Evolutionary conservation across 495 filamentous ascomycete genomes (phyloP).

Genomic region (Penicillium paxilli): DNA sequence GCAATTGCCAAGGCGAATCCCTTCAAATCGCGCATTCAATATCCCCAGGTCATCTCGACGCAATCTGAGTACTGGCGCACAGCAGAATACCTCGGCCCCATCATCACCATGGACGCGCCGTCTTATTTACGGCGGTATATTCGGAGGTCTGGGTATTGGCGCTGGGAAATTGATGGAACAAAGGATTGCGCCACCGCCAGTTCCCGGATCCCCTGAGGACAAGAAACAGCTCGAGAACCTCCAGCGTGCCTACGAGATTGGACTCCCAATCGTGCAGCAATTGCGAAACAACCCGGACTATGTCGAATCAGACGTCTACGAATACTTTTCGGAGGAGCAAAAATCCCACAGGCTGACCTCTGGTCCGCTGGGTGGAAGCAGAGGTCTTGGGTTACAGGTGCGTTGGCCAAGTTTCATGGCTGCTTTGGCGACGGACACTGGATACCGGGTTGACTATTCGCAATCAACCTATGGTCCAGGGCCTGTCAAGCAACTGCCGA

Average conservation of each 20-base stretch:
- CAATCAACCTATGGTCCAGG: background rate
- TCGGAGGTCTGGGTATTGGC: constrained; percentile 32
- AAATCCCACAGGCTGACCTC: constrained; percentile 38
- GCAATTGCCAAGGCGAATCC: constrained; percentile 22
- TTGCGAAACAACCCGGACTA: constrained; percentile 55
- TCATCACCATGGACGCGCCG: constrained; percentile 39
- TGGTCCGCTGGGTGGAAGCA: constrained; percentile 40
- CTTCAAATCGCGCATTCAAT: background rate
- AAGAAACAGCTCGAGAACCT: constrained; percentile 22
- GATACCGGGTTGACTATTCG: background rate
- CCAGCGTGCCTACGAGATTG: constrained; percentile 27
- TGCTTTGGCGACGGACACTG: background rate
- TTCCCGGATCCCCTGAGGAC: constrained; percentile 36
- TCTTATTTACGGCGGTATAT: constrained; percentile 36
- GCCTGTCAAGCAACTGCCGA: constrained; percentile 8
- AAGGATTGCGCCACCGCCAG: constrained; percentile 27
- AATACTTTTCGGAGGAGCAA: constrained; percentile 40
- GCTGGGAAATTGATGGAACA: constrained; percentile 28
- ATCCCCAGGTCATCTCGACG: constrained; percentile 13
- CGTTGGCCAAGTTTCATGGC: constrained; percentile 11
- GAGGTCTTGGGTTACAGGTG: constrained; percentile 46
- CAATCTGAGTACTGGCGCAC: constrained; percentile 24
- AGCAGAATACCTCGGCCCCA: constrained; percentile 16
- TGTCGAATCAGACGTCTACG: constrained; percentile 56
- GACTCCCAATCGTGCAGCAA: constrained; percentile 53